phyloP scores from a whole-genome alignment of 2,329 filamentous ascomycete genomes.

The Bertia moriformis region DNA sequence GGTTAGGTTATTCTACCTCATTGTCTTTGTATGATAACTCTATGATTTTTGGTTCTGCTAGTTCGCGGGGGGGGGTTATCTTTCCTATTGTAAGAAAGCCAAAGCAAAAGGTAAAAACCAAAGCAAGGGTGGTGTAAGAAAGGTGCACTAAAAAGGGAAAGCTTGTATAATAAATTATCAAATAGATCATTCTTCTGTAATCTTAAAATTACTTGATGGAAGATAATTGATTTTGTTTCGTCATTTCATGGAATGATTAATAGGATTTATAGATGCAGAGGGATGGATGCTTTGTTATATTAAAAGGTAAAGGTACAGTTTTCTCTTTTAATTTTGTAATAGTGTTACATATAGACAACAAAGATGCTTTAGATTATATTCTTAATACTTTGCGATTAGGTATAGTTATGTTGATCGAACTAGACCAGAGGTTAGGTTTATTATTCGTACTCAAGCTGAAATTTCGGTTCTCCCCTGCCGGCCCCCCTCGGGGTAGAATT shows the following conservation, averaged over 20 bases:
- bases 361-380: background rate
- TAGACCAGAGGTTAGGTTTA: background rate
- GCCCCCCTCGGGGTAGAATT: too few relatives aligned
- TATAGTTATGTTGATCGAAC: background rate
- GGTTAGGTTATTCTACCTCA: too few relatives aligned
- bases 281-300: background rate
- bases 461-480: too few relatives aligned
- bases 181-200: too few relatives aligned
- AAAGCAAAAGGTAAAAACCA: too few relatives aligned
- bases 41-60: too few relatives aligned
- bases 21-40: too few relatives aligned
- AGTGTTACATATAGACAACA: background rate
- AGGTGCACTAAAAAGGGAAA: too few relatives aligned
- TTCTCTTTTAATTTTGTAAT: background rate
- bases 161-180: too few relatives aligned
- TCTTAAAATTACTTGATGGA: background rate
- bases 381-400: background rate
- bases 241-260: background rate
- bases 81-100: background rate
- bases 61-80: too few relatives aligned
- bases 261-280: background rate
- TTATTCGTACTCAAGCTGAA: too few relatives aligned
- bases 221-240: background rate
- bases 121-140: too few relatives aligned
- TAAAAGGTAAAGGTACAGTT: background rate